Evolutionary conservation across 192 early-diverging fungal species (phyloP).

Genomic region (Mortierella antarctica): DNA sequence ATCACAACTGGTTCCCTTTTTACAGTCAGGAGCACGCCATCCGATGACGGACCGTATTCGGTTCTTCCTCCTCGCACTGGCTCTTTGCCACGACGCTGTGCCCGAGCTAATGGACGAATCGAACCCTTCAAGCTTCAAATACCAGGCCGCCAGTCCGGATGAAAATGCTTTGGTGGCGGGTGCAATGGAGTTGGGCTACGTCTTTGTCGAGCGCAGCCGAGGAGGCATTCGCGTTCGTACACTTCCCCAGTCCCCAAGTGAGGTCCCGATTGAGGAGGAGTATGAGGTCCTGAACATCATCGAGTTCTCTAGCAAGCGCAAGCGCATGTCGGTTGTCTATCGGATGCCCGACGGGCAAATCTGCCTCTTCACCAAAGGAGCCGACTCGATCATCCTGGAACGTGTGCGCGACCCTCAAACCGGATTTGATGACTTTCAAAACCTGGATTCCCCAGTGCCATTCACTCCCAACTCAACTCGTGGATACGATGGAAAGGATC

Average conservation of each 20-base stretch:
- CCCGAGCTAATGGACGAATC: constrained; percentile 74
- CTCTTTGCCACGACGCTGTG: constrained; percentile 84
- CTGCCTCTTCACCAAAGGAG: constrained; percentile 89
- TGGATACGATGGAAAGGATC: constrained; percentile 29
- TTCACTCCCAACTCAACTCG: constrained; percentile 19
- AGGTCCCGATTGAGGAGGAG: constrained; percentile 30
- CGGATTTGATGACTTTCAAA: constrained; percentile 30
- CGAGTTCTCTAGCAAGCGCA: constrained; percentile 89
- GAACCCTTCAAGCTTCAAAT: constrained; percentile 69
- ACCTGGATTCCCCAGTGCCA: constrained; percentile 22
- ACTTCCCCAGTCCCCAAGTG: constrained; percentile 9
- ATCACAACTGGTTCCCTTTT: constrained; percentile 45
- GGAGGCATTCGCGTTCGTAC: constrained; percentile 47
- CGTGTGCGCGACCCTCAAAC: constrained; percentile 58
- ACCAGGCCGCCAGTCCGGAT: constrained; percentile 86
- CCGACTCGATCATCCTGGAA: constrained; percentile 87
- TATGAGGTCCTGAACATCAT: constrained; percentile 78
- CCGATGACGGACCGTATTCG: constrained; percentile 59
- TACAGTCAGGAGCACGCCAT: constrained; percentile 46
- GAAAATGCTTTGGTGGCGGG: constrained; percentile 86
- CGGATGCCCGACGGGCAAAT: constrained; percentile 79
- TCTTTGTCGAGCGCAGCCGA: constrained; percentile 69
- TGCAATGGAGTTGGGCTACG: constrained; percentile 79
- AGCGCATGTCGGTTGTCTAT: constrained; percentile 89
- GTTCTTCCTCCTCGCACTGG: constrained; percentile 81